Evolutionary conservation across 2,329 filamentous ascomycete genomes (phyloP), one percentile per base, ranked within the genome.

Genomic region (Thelonectria olida): DNA sequence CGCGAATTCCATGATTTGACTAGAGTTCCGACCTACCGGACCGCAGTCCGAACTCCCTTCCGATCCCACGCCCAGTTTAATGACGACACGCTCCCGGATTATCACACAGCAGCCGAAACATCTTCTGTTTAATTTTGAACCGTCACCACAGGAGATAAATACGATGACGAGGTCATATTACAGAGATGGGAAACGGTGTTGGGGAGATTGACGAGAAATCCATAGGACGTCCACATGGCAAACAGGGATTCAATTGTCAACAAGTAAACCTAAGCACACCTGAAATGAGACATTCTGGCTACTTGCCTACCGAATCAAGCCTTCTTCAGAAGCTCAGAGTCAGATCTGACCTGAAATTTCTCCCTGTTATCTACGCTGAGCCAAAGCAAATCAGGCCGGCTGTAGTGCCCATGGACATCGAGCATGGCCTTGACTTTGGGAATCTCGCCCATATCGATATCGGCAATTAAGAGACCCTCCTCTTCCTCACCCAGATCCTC

Each of bases 11-110:
- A 85, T 49, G 85, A 88, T 61, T 80, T 93, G 28, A 90, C 82
- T 71, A 90, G 89, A 65, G 90, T 93, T 1, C 91, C 91, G 0
- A 93, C 90, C 56, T 94, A 94, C 73, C 84, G 85, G 7, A 93
- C 91, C 0, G 91, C 91, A 0, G 85, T 92, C 19, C 86, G 85
- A 57, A 86, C 88, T 1, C 85, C 88, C 4, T 83, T 87, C 7
- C 82, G 84, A 50, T 80, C 82, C 28, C 81, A 81, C 8, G 81
- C 76, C 39, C 81, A 80, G 41, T 74, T 81, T 7, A 80, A 81
- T n/a, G 80, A 81, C 28, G 75, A 78, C 9, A 75, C 74, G 4
- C 82, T 92, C 9, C 90, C 90, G 0, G 87, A 90, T 69, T 93
- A 93, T 71, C 76, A 83, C 51, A 84, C 88, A 1, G 87, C 85